A percentile compares a stretch with the other conserved stretches of the same genome.
Conservation (phyloP, 345 rosid genomes). For the Orychophragmus violaceus region DNA sequence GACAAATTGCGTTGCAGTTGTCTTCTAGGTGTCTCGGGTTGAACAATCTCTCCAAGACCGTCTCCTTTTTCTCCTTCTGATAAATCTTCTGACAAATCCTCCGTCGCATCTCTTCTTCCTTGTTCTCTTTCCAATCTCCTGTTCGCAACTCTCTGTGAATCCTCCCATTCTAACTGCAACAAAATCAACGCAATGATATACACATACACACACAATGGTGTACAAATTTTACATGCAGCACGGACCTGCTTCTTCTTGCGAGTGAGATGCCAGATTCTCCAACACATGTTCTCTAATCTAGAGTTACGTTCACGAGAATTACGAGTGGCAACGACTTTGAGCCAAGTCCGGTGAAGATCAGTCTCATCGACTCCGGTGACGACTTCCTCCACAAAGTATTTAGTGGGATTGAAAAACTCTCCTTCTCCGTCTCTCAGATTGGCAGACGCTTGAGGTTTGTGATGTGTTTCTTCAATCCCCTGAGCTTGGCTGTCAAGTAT, state of each 20-base stretch:
- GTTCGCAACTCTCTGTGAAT: constrained; percentile 48
- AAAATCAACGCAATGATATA: background rate
- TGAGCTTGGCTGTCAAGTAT: constrained; percentile 69
- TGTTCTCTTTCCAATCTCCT: constrained; percentile 76
- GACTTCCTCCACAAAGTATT: constrained; percentile 93
- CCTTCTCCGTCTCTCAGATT: constrained; percentile 49
- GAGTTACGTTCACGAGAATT: constrained; percentile 90
- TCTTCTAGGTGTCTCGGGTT: constrained; percentile 60
- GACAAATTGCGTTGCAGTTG: constrained; percentile 61
- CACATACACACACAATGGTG: background rate
- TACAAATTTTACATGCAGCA: background rate
- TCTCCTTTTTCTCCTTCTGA: constrained; percentile 97
- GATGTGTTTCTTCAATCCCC: constrained; percentile 53
- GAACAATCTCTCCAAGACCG: constrained; percentile 46
- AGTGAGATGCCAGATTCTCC: constrained; percentile 99
- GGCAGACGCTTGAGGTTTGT: constrained; percentile 29
- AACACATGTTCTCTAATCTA: constrained; percentile 96
- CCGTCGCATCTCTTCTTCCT: constrained; percentile 77
- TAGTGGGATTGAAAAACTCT: constrained; percentile 72
- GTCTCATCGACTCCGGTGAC: constrained; percentile 89
- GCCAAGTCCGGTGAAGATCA: constrained; percentile 86
- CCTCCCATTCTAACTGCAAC: constrained; percentile 69
- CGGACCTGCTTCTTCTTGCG: constrained; percentile 95
- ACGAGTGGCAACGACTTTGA: constrained; percentile 94
- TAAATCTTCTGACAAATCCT: constrained; percentile 86